These are phyloP conservation scores for Arthrobotrys conoides DNA, from an alignment of 2,329 filamentous ascomycete genomes.

Conservation along the genomic window DNA sequence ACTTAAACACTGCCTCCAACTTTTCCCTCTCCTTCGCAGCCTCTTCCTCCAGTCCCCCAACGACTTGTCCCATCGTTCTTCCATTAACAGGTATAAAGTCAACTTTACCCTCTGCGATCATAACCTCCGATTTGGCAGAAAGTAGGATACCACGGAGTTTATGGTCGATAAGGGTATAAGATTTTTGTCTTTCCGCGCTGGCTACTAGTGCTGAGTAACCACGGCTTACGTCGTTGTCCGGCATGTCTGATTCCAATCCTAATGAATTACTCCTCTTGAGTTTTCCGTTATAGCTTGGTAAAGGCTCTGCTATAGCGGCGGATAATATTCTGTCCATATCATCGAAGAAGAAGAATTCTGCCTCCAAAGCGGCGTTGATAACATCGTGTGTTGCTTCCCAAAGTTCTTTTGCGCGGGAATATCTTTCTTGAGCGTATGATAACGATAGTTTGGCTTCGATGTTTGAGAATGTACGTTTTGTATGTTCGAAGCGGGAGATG, in stretches of 20 bases:
- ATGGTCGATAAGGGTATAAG: conserved; percentile 40
- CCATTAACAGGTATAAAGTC: conserved; percentile 53
- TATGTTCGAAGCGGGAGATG: conserved; percentile 47
- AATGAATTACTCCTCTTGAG: conserved; percentile 30
- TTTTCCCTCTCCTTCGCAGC: conserved; percentile 25
- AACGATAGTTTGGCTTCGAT: conserved; percentile 40
- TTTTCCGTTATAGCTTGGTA: conserved; percentile 7
- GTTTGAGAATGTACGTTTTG: conserved; percentile 53
- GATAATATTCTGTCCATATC: conserved; percentile 52
- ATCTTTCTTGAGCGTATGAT: conserved; percentile 41
- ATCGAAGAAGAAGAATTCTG: conserved; percentile 58
- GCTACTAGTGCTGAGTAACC: conserved; percentile 48
- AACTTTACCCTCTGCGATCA: conserved; percentile 32
- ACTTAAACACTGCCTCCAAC: conserved; percentile 41
- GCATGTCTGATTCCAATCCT: conserved; percentile 40
- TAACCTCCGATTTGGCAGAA: conserved; percentile 29
- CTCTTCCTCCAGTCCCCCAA: conserved; percentile 7
- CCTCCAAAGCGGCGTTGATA: conserved; percentile 43
- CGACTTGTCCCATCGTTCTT: conserved; percentile 21
- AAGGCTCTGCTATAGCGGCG: conserved; percentile 26
- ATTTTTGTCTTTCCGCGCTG: conserved; percentile 44
- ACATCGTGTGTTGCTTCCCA: conserved; percentile 37
- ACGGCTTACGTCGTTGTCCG: conserved; percentile 47
- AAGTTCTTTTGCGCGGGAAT: conserved; percentile 38
- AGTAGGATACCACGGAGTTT: conserved; percentile 31